Evolutionary conservation across 2,329 filamentous ascomycete species (phyloP), one percentile per base, ranked within the genome.

Genomic region (Arthrobotrys entomopaga): DNA sequence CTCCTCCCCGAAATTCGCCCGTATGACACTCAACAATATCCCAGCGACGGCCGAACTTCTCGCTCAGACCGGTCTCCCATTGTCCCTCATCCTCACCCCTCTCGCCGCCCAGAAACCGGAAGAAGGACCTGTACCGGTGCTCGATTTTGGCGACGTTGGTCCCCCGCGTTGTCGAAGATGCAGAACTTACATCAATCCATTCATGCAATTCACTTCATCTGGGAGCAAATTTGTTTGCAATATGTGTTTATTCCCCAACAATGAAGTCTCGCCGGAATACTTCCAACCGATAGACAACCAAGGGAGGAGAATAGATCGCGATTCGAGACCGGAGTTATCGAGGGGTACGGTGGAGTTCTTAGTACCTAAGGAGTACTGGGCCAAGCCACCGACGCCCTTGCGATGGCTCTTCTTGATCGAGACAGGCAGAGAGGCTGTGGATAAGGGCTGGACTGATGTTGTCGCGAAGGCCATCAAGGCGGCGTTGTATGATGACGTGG

Each of bases 311-410:
- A 88, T 96, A 57, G 95, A 99, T 82, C 88, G 95, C 56, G 87
- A 93, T 80, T 91, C 96, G 80, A 87, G 95, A 60, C 93, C 94
- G 0, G 95, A 99, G 82, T 85, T 99, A 79, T 91, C 90, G 79
- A 87, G 92, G 66, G 95, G 95, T 42, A 98, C 95, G 0, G 94
- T 98, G 52, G 95, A 99, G 80, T 99, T 96, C 80, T 86, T 95
- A 73, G 96, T 99, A 13, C 95, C 95, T 15, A 98, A 97, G 83
- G 95, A 99, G 83, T 99, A 99, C 83, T 99, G 93, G 92, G 94
- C 92, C 22, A 95, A 94, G 81, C 90, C 96, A 80, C 95, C 95
- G 0, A 93, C 77, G 52, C 76, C 78, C 15, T 81, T 98, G 78
- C 89, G 90, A 72, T 96, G 90, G 87, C 84, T 99, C 10, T 99